These are phyloP conservation scores for Penicillium sp. DNA, from an alignment of 2,329 filamentous ascomycete genomes.

Conservation along the genomic window DNA sequence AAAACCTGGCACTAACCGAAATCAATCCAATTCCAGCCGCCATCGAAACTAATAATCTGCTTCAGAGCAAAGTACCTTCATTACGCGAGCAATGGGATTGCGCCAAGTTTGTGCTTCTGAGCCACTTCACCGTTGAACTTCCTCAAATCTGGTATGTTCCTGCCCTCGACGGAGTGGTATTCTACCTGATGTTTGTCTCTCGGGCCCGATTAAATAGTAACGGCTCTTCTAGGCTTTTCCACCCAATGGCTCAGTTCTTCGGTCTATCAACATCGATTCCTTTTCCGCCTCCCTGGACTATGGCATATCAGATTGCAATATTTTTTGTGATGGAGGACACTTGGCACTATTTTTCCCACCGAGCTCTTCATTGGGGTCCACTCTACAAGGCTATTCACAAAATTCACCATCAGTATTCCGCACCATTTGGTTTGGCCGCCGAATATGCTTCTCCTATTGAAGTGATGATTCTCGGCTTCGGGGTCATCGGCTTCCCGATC, in stretches of 20 bases:
- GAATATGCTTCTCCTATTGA: conserved; percentile 98
- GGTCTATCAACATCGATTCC: conserved; percentile 87
- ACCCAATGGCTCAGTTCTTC: conserved; percentile 91
- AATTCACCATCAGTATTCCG: conserved; percentile 98
- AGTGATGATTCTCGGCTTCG: conserved; percentile 90
- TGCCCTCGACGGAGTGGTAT: background rate
- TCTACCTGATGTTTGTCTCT: too few species aligned
- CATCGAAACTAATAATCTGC: background rate
- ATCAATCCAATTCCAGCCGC: too few species aligned
- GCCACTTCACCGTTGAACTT: conserved; percentile 96
- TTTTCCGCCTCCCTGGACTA: conserved; percentile 84
- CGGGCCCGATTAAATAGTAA: background rate
- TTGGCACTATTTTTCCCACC: conserved; percentile 98
- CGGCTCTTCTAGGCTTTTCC: conserved; percentile 71
- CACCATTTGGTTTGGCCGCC: conserved; percentile 92
- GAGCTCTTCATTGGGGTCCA: conserved; percentile 88
- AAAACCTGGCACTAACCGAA: too few species aligned
- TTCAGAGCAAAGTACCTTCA: conserved; percentile 85
- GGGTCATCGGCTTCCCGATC: conserved; percentile 81
- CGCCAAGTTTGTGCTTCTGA: conserved; percentile 87
- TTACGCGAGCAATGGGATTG: conserved; percentile 92
- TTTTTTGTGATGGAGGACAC: conserved; percentile 96
- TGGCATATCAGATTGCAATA: conserved; percentile 87
- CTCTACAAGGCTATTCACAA: conserved; percentile 98
- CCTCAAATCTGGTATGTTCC: conserved; percentile 83